phyloP scores from a whole-genome alignment of 192 early-diverging fungal species.

The Phlyctochytrium arcticum region DNA sequence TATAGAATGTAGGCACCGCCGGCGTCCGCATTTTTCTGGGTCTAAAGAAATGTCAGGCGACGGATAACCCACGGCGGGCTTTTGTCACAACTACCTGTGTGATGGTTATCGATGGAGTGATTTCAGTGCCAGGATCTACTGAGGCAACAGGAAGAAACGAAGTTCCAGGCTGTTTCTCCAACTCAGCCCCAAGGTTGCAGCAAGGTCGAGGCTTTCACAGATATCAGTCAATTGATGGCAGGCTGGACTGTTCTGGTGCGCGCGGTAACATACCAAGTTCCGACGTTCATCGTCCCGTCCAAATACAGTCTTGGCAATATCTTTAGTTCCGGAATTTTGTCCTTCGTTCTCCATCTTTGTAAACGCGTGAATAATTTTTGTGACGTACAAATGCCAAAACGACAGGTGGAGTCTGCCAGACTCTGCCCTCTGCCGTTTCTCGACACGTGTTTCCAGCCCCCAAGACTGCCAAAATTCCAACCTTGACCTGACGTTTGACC shows the following conservation, averaged over 20 bases:
- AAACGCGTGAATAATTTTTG: no score
- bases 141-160: slow-evolving; percentile 12
- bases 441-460: neutral
- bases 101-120: slow-evolving; percentile 37
- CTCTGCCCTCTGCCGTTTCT: no score
- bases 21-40: slow-evolving; percentile 34
- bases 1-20: slow-evolving; percentile 51
- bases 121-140: neutral
- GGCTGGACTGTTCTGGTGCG: neutral
- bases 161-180: slow-evolving; percentile 2
- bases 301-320: slow-evolving; percentile 13
- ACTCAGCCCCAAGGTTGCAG: slow-evolving; percentile 26
- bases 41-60: slow-evolving; percentile 10
- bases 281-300: slow-evolving; percentile 12
- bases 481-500: no score
- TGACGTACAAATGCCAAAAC: no score
- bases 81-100: slow-evolving; percentile 22
- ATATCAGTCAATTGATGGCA: neutral
- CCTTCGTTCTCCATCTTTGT: no score
- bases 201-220: slow-evolving; percentile 14
- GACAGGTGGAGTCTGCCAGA: no score
- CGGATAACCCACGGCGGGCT: neutral
- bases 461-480: no score
- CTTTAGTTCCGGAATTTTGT: no score
- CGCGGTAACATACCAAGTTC: neutral